A percentile compares a stretch with the other conserved stretches of the same genome.
Conservation (phyloP, 1,284 basidiomycete species). For the Rhodotorula sp. region DNA sequence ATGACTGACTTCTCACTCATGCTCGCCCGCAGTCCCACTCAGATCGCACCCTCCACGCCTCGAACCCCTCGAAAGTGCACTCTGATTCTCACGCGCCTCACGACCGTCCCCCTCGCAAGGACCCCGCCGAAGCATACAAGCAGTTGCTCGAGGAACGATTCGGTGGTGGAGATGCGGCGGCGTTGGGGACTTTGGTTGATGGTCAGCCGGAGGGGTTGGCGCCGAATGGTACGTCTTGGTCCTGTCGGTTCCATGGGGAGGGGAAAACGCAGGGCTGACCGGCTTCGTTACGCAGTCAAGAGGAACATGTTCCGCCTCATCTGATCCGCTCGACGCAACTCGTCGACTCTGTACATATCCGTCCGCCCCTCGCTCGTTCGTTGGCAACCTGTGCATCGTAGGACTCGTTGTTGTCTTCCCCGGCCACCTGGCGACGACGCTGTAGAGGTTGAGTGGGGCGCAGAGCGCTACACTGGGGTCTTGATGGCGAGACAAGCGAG, state of each 20-base stretch:
- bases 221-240: background rate
- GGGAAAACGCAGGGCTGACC: background rate
- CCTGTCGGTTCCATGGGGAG: background rate
- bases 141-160: slow-evolving; percentile 19
- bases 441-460: background rate
- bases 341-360: background rate
- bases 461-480: no score
- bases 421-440: no score
- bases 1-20: no score
- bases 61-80: no score
- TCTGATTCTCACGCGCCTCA: no score
- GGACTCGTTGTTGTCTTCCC: no score
- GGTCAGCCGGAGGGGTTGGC: slow-evolving; percentile 19
- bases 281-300: background rate
- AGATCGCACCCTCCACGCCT: no score
- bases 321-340: background rate
- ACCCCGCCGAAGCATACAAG: slow-evolving; percentile 12
- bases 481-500: no score
- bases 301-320: slow-evolving; percentile 15
- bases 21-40: no score
- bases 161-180: slow-evolving; percentile 15
- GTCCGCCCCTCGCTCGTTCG: background rate
- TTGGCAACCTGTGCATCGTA: background rate
- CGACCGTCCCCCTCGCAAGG: background rate
- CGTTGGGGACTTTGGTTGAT: slow-evolving; percentile 19